Evolutionary conservation across 2,329 filamentous ascomycete genomes (phyloP).

Genomic region (Zymoseptoria pseudotritici): DNA sequence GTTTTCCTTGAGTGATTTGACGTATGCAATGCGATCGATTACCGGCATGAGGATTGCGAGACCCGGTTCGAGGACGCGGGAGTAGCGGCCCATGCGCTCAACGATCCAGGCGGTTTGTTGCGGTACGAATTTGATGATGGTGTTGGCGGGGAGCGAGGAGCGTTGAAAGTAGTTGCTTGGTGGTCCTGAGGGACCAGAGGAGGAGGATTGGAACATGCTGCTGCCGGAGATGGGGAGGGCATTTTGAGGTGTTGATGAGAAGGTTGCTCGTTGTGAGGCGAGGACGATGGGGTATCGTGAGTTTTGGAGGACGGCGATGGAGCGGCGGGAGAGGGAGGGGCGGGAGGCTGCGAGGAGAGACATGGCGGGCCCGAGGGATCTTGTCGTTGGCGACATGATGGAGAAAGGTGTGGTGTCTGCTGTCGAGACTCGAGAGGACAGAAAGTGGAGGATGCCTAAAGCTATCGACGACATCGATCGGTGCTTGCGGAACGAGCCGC

Average conservation of each 20-base stretch:
- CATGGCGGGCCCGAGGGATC: conserved; percentile 18
- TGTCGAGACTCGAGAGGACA: background rate
- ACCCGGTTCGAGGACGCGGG: conserved; percentile 84
- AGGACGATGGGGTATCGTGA: conserved; percentile 24
- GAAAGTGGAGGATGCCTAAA: background rate
- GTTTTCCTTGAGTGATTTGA: conserved; percentile 92
- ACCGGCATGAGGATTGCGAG: conserved; percentile 83
- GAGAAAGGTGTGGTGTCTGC: background rate
- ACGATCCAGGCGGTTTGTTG: conserved; percentile 99
- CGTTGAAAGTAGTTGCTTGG: conserved; percentile 36
- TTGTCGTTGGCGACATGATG: conserved; percentile 10
- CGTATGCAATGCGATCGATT: conserved; percentile 92
- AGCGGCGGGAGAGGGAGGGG: conserved; percentile 26
- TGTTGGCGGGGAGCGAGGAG: conserved; percentile 74
- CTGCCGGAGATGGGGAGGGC: conserved; percentile 24
- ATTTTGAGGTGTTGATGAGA: conserved; percentile 21
- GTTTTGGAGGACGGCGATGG: conserved; percentile 27
- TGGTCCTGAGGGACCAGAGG: conserved; percentile 20
- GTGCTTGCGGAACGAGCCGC: background rate
- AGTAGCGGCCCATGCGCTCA: conserved; percentile 98
- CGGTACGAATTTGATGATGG: conserved; percentile 85
- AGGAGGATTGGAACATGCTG: conserved; percentile 28
- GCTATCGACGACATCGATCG: background rate
- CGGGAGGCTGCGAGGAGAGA: conserved; percentile 34
- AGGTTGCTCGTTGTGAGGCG: conserved; percentile 18